A percentile compares a stretch with the other conserved stretches of the same genome.
Evolutionary conservation across 2,329 filamentous ascomycete species (phyloP).

Genomic region (Ophiocordyceps unilateralis): DNA sequence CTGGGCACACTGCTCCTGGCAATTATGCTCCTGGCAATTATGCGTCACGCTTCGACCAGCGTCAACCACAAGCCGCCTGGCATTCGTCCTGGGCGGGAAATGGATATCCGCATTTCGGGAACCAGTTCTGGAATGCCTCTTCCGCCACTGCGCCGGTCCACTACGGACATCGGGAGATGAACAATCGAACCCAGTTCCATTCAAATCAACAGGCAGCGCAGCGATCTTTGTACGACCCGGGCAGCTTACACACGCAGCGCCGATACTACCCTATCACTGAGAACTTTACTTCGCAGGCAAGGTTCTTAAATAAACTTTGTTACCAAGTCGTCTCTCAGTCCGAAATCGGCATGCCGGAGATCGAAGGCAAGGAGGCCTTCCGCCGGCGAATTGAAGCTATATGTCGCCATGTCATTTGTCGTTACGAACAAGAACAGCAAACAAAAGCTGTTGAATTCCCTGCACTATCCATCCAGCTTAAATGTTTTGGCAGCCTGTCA

Average conservation of each 20-base stretch:
- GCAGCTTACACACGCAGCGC: constrained; percentile 13
- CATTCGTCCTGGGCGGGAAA: too few relatives aligned
- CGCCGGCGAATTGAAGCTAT: constrained; percentile 45
- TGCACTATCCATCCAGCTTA: constrained; percentile 42
- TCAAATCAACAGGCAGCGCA: not conserved
- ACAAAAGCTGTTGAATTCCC: constrained; percentile 23
- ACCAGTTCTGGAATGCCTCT: not conserved
- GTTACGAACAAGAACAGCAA: constrained; percentile 28
- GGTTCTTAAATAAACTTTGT: constrained; percentile 31
- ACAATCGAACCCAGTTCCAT: not conserved
- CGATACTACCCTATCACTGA: constrained; percentile 19
- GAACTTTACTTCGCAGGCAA: constrained; percentile 29
- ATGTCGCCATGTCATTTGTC: constrained; percentile 40
- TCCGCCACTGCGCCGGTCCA: too few relatives aligned
- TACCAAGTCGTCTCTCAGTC: constrained; percentile 29
- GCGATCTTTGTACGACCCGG: constrained; percentile 1
- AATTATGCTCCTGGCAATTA: too few relatives aligned
- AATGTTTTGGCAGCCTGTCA: constrained; percentile 66
- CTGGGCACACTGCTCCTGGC: not conserved
- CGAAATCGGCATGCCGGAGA: constrained; percentile 46
- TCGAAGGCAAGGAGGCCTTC: constrained; percentile 55
- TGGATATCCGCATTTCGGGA: not conserved
- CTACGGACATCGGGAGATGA: not conserved
- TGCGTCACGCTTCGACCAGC: too few relatives aligned
- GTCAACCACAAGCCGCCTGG: too few relatives aligned